Evolutionary conservation across 2,329 filamentous ascomycete genomes (phyloP), one percentile per base, ranked within the genome.

Genomic region (Tolypocladium ovalisporum): DNA sequence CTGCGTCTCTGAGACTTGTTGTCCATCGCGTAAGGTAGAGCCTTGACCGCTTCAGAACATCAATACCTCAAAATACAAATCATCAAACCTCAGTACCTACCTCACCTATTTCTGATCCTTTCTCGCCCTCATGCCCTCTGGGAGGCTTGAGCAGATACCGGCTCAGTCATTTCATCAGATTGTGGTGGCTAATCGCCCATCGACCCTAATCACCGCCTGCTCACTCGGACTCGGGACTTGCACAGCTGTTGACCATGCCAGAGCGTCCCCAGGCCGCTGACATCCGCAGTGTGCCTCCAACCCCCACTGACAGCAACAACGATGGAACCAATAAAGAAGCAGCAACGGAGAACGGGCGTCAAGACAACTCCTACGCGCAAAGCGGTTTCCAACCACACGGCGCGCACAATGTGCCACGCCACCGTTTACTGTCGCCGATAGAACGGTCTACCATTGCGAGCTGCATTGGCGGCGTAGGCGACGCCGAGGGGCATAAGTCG

Each of bases 391-490:
- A 58, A 6, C 47, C 59, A 15, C 58, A 62, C 22, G 60, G 56
- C 24, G 57, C 59, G 22, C 61, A 60, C 44, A 59, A 61, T 4
- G 59, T 63, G 10, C 58, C 60, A 52, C 62, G 58, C 4, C 66
- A 76, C 59, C 72, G 77, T 36, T 73, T 76, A 56, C 68, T 81
- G 7, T 67, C 73, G 0, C 66, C 73, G 5, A 58, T 67, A 4
- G 79, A 81, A 60, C 79, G 77, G 78, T 64, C 70, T 3, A 68
- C 75, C 22, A 67, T 81, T 52, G 79, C 77, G 24, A 71, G 71
- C n/a, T 75, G 74, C 1, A 63, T 81, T 29, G 78, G 78, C 0
- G 77, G 74, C 8, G 69, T 79, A 56, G 68, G 63, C 24, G 77
- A 79, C 55, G 66, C 68, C n/a, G 79, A 80, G 60, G 67, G 72